A percentile compares a stretch with the other conserved stretches of the same genome.
Conservation (phyloP, 129 eudicot genomes). For the Lonicera japonica region DNA sequence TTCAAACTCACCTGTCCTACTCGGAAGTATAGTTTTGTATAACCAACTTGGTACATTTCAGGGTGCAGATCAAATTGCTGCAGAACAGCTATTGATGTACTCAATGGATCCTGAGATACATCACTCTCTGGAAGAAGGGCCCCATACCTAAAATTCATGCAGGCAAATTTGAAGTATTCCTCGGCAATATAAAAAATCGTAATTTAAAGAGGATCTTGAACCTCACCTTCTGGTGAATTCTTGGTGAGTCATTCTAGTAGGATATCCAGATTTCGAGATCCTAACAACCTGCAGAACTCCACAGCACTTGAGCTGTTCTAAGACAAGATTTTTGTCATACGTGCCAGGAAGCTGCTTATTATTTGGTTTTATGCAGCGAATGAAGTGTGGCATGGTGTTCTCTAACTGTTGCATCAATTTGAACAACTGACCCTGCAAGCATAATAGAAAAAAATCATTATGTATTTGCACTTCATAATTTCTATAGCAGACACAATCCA, state of each 20-base stretch:
- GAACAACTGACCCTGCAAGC: slow-evolving; percentile 62
- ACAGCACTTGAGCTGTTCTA: slow-evolving; percentile 70
- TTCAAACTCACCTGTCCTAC: slow-evolving; percentile 51
- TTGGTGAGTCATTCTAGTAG: slow-evolving; percentile 69
- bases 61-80: slow-evolving; percentile 68
- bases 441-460: slow-evolving; percentile 7
- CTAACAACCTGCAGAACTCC: slow-evolving; percentile 70
- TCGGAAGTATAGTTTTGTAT: slow-evolving; percentile 71
- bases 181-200: neutral
- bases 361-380: slow-evolving; percentile 92
- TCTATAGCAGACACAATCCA: neutral
- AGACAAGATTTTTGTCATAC: slow-evolving; percentile 54
- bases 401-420: slow-evolving; percentile 69
- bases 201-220: slow-evolving; percentile 3
- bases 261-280: slow-evolving; percentile 77
- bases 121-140: slow-evolving; percentile 50
- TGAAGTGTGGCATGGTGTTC: slow-evolving; percentile 77
- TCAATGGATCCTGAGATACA: slow-evolving; percentile 63
- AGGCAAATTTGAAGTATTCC: neutral
- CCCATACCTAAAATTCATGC: slow-evolving; percentile 61
- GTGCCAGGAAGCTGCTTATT: slow-evolving; percentile 59
- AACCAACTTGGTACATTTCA: slow-evolving; percentile 92
- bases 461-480: neutral
- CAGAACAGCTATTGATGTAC: slow-evolving; percentile 63
- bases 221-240: slow-evolving; percentile 68